Base-by-base conservation (phyloP, 2,329 filamentous ascomycete genomes). In the Fusarium pseudograminearum region DNA sequence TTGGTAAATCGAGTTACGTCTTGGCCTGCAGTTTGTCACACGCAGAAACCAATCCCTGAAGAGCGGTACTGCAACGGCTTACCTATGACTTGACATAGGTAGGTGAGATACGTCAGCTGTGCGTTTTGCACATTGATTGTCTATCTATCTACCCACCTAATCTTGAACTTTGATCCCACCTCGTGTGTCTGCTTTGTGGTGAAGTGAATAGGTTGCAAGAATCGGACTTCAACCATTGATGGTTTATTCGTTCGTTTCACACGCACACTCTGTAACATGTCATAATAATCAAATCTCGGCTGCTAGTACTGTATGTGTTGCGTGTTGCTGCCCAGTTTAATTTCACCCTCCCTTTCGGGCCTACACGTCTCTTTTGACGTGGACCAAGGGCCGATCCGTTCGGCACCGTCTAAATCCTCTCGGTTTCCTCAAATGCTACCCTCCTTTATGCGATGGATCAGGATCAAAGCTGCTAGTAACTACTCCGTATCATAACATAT, bases 371-470 rank as follows among this genome's bases (percentile, higher is more conserved):
- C 58, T 47, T 56, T 65, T 72, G 70, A 73, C 73, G 73, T 75
- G 71, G 73, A 66, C 57, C 71, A 73, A 75, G 73, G 73, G 70
- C 71, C 73, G 73, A 71, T 73, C 73, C 73, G 73, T 69, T 65
- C 68, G 64, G 69, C 67, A 54, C 68, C 59, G 42, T 67, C 61
- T 52, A 38, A 40, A 52, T 45, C 26, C 42, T 58, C 52, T 55
- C 33, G 67, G 55, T 45, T 47, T 56, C 57, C 61, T 57, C 62
- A 50, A 11, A 51, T 59, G 41, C 45, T 41, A 42, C 36, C 54
- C 62, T 65, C 36, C 46, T 54, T 50, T 60, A 45, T 61, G 61
- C 38, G 30, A 53, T 30, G 28, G 28, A 30, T 34, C 33, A 48
- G 51, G 36, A 57, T 57, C 62, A 50, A 30, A 30, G 38, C 57